Conservation (phyloP, 2,329 filamentous ascomycete genomes). For the Moelleriella libera region DNA sequence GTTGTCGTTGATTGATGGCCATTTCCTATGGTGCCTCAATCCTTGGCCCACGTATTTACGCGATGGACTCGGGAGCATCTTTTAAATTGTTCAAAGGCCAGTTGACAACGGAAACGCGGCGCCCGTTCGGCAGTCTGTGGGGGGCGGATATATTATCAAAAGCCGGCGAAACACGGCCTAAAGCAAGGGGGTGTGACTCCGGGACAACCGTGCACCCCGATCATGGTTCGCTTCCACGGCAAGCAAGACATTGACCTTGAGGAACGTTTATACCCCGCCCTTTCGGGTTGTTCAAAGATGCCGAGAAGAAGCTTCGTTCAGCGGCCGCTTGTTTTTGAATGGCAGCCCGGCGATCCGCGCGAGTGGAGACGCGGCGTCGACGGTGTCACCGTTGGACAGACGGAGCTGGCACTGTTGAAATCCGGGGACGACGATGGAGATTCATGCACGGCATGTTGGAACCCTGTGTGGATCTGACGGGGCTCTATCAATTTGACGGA, state of each 20-base stretch:
- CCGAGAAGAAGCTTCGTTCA: not conserved
- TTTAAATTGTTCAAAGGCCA: not conserved
- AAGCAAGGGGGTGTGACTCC: not conserved
- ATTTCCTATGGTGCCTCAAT: not conserved
- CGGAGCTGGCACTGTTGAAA: not conserved
- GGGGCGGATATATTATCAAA: not conserved
- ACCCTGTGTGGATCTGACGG: not conserved
- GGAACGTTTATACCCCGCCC: not conserved
- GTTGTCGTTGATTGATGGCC: not conserved
- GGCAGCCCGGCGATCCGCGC: not conserved
- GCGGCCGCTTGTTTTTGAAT: not conserved
- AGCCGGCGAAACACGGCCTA: not conserved
- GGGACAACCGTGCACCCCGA: not conserved
- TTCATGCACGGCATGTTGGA: not conserved
- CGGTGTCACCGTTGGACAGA: not conserved
- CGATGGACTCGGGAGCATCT: not conserved
- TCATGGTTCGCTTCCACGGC: not conserved
- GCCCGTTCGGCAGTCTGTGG: not conserved
- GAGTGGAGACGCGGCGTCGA: not conserved
- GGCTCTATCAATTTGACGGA: too few species aligned
- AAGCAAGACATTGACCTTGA: not conserved
- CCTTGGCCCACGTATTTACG: not conserved
- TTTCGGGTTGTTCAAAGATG: not conserved
- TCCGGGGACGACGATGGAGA: not conserved
- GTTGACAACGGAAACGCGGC: too few species aligned